Conservation (phyloP, 129 eudicot genomes). For the Oenanthe sinensis region DNA sequence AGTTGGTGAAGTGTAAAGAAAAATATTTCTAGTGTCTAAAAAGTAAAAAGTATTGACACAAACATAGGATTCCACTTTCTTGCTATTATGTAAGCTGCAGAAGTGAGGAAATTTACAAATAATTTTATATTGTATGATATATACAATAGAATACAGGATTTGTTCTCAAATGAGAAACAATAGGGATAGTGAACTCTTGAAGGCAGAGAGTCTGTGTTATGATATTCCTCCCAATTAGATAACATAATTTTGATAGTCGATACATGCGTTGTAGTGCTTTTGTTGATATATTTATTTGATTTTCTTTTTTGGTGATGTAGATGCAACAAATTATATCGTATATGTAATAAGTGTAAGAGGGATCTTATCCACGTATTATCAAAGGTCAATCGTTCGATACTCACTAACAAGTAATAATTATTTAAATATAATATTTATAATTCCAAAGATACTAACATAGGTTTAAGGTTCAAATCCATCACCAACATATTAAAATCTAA, state of each 20-base stretch:
- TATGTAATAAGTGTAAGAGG: too few relatives aligned
- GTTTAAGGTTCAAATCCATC: too few relatives aligned
- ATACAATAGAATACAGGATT: too few relatives aligned
- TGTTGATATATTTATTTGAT: not conserved
- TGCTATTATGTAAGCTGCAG: not conserved
- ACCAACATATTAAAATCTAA: too few relatives aligned
- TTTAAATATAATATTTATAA: too few relatives aligned
- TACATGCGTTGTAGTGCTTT: not conserved
- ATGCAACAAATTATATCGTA: too few relatives aligned
- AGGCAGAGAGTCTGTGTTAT: not conserved
- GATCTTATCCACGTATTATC: too few relatives aligned
- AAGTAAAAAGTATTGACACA: not conserved
- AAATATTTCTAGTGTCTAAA: not conserved
- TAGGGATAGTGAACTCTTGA: too few relatives aligned
- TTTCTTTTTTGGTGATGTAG: not conserved
- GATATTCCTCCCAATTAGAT: not conserved
- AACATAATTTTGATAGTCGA: not conserved
- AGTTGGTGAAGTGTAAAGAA: not conserved
- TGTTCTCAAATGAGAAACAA: not conserved
- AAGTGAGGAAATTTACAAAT: not conserved
- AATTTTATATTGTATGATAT: too few relatives aligned
- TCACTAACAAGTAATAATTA: too few relatives aligned
- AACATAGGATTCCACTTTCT: not conserved
- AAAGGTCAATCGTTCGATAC: too few relatives aligned
- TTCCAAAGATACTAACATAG: too few relatives aligned